Percentiles rank a stretch among this genome's conserved stretches.
These are phyloP conservation scores for Acephala macrosclerotiorum DNA, from an alignment of 2,329 filamentous ascomycete genomes.

Conservation along the genomic window DNA sequence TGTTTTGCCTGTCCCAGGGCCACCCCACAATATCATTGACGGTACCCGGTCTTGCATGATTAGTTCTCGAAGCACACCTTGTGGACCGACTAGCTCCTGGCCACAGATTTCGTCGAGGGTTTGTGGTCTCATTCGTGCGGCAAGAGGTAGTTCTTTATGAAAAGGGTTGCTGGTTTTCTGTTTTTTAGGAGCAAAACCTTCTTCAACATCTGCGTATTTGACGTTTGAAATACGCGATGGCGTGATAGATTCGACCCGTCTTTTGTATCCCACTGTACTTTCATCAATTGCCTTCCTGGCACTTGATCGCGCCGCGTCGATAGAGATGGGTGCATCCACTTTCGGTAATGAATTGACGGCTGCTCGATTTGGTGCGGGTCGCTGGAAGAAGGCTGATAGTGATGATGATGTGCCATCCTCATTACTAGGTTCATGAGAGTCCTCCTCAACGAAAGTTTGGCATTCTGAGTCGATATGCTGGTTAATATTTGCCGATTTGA, in stretches of 20 bases:
- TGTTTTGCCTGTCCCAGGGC: constrained; percentile 22
- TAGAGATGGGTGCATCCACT: constrained; percentile 17
- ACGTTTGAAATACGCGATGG: constrained; percentile 17
- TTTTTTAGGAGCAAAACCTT: constrained; percentile 17
- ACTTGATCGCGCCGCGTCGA: constrained; percentile 15
- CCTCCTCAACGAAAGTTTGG: constrained; percentile 16
- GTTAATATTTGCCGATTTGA: constrained; percentile 22
- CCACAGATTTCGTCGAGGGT: constrained; percentile 22
- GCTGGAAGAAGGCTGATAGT: constrained; percentile 20
- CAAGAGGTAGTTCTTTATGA: constrained; percentile 20
- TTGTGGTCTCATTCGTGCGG: constrained; percentile 20
- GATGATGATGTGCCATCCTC: constrained; percentile 10
- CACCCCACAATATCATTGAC: constrained; percentile 25
- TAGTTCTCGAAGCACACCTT: constrained; percentile 23
- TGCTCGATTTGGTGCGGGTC: constrained; percentile 16
- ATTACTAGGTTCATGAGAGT: constrained; percentile 16
- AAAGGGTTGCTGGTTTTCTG: constrained; percentile 19
- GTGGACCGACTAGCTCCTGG: constrained; percentile 20
- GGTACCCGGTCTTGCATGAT: constrained; percentile 16
- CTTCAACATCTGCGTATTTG: constrained; percentile 12
- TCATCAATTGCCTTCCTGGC: constrained; percentile 15
- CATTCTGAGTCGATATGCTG: constrained; percentile 22
- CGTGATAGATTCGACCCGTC: constrained; percentile 16
- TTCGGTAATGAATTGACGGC: constrained; percentile 12
- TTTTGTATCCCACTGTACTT: constrained; percentile 20